Conservation (phyloP, 306 rosid species). For the Myrica gale region DNA sequence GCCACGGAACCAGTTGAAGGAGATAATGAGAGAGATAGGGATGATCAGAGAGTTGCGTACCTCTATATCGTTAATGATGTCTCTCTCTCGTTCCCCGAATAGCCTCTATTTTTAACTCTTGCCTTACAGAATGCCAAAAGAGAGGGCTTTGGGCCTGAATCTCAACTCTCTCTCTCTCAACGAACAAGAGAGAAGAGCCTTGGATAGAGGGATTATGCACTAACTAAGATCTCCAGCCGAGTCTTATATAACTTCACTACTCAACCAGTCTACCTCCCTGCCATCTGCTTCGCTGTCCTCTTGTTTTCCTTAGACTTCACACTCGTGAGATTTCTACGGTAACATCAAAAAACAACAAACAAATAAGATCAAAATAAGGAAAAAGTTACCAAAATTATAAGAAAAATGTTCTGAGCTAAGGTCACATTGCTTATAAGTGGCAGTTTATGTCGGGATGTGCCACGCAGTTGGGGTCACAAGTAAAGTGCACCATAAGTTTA, state of each 20-base stretch:
- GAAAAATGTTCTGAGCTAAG: not conserved
- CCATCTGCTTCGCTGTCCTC: constrained; percentile 14
- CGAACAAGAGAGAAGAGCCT: constrained; percentile 6
- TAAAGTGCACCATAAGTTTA: too few relatives aligned
- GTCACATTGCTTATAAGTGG: too few relatives aligned
- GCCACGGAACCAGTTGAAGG: not conserved
- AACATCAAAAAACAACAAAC: too few relatives aligned
- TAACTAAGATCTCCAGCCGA: constrained; percentile 25
- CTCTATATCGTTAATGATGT: not conserved
- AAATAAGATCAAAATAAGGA: too few relatives aligned
- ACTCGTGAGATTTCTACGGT: too few relatives aligned
- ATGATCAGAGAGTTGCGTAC: not conserved
- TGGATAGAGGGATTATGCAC: constrained; percentile 3
- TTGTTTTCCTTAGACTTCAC: too few relatives aligned
- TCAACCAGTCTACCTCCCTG: constrained; percentile 13
- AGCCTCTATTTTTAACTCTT: not conserved
- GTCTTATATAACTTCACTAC: constrained; percentile 30
- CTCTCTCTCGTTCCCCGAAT: not conserved
- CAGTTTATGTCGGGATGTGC: not conserved
- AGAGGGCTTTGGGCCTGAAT: not conserved
- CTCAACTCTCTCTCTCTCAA: not conserved
- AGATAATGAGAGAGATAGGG: not conserved
- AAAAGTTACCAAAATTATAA: too few relatives aligned
- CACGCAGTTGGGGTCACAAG: not conserved
- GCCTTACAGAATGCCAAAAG: not conserved